These are phyloP conservation scores for Nitzschia sp. DNA, from an alignment of 108 stramenopile genomes.

Conservation along the genomic window DNA sequence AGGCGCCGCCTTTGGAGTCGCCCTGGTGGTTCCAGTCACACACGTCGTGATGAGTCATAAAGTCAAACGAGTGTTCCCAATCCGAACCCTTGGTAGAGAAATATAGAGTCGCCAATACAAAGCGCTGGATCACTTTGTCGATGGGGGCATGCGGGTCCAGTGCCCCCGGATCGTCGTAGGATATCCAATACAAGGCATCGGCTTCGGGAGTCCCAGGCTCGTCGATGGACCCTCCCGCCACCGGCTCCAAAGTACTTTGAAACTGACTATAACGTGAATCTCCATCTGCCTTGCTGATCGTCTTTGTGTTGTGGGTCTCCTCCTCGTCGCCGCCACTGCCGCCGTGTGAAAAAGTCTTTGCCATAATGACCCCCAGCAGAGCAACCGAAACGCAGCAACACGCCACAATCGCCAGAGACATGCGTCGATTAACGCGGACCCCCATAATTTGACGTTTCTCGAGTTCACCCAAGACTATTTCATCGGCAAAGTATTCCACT, in stretches of 20 bases:
- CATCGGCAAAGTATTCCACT: constrained; percentile 19
- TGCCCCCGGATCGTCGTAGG: constrained; percentile 8
- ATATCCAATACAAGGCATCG: constrained; percentile 8
- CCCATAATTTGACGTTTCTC: constrained; percentile 13
- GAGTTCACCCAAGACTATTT: neutral
- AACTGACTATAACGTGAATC: neutral
- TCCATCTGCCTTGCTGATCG: neutral
- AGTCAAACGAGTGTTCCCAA: constrained; percentile 5
- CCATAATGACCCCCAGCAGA: neutral
- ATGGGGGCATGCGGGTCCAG: constrained; percentile 1
- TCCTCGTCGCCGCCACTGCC: neutral
- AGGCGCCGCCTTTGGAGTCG: neutral
- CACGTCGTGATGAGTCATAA: constrained; percentile 2
- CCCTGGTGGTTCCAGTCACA: constrained; percentile 14
- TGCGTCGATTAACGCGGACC: neutral
- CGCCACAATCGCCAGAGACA: neutral
- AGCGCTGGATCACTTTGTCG: constrained; percentile 19
- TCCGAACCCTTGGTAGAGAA: constrained; percentile 11
- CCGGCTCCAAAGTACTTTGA: neutral
- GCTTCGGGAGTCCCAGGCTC: constrained; percentile 10
- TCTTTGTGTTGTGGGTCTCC: neutral
- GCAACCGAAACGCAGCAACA: constrained; percentile 6
- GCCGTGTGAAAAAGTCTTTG: neutral
- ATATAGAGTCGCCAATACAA: constrained; percentile 22
- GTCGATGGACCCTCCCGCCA: neutral